These are phyloP conservation scores for Abrus pulchellus DNA, from an alignment of 306 rosid genomes.

Conservation along the genomic window DNA sequence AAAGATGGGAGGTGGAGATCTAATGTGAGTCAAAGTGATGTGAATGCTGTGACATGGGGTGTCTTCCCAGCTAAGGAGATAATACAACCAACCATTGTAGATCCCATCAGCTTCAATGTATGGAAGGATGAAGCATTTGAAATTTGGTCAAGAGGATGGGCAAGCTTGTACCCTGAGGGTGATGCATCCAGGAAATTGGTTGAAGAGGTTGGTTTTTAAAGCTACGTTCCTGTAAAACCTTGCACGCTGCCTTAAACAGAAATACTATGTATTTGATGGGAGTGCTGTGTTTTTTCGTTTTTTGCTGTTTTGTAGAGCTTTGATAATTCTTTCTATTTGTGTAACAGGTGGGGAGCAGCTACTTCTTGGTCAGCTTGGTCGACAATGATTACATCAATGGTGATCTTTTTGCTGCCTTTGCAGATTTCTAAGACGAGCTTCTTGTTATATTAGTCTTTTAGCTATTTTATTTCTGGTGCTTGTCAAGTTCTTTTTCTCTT, in stretches of 20 bases:
- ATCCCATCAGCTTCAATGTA: slow-evolving; percentile 82
- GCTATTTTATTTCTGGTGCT: slow-evolving; percentile 35
- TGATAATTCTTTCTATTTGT: slow-evolving; percentile 34
- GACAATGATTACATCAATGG: slow-evolving; percentile 82
- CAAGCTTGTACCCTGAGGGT: slow-evolving; percentile 72
- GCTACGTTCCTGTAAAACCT: background rate
- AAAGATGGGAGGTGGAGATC: slow-evolving; percentile 80
- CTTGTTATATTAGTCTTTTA: slow-evolving; percentile 28
- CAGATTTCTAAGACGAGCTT: slow-evolving; percentile 59
- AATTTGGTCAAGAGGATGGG: slow-evolving; percentile 97
- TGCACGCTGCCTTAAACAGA: background rate
- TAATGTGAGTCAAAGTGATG: slow-evolving; percentile 71
- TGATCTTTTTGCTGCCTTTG: slow-evolving; percentile 75
- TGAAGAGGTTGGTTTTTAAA: slow-evolving; percentile 73
- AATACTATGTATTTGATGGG: background rate
- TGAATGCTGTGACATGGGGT: slow-evolving; percentile 99
- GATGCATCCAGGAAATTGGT: slow-evolving; percentile 84
- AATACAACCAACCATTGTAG: slow-evolving; percentile 94
- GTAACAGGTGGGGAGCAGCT: slow-evolving; percentile 76
- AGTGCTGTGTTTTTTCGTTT: background rate
- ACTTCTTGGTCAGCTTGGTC: slow-evolving; percentile 95
- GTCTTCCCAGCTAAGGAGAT: slow-evolving; percentile 96
- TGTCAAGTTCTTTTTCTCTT: background rate
- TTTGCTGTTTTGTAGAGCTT: background rate
- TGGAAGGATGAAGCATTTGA: slow-evolving; percentile 99